Conservation (phyloP, 495 filamentous ascomycete genomes). For the Tetracladium marchalianum region DNA sequence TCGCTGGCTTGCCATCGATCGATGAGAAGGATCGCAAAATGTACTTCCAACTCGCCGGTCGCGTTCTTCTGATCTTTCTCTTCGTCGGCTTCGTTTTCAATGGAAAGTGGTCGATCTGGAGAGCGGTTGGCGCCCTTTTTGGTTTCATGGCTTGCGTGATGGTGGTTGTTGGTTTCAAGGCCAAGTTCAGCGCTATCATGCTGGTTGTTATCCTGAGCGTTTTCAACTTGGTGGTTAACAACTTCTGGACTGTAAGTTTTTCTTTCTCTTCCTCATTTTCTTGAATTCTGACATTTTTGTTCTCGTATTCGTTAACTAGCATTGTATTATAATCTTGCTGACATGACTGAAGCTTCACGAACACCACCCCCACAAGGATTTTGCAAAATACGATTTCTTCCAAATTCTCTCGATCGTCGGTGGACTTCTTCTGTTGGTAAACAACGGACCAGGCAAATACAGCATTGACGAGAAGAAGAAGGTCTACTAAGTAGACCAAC, state of each 20-base stretch:
- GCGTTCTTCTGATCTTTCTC: slow-evolving; percentile 93
- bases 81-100: slow-evolving; percentile 95
- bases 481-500: slow-evolving; percentile 69
- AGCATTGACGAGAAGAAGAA: slow-evolving; percentile 99
- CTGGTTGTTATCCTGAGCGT: slow-evolving; percentile 89
- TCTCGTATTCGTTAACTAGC: neutral
- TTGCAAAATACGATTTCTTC: slow-evolving; percentile 99
- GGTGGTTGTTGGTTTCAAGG: slow-evolving; percentile 99
- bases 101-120: slow-evolving; percentile 81
- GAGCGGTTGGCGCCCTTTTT: slow-evolving; percentile 70
- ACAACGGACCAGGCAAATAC: slow-evolving; percentile 96
- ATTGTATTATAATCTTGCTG: neutral
- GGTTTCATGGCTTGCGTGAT: slow-evolving; percentile 91
- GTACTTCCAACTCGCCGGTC: slow-evolving; percentile 97
- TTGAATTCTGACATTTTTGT: slow-evolving; percentile 3
- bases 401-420: slow-evolving; percentile 98
- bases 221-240: slow-evolving; percentile 96
- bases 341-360: slow-evolving; percentile 67
- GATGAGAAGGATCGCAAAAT: slow-evolving; percentile 99
- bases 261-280: neutral
- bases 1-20: slow-evolving; percentile 83
- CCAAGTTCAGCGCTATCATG: slow-evolving; percentile 93
- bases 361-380: slow-evolving; percentile 98
- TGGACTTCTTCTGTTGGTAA: slow-evolving; percentile 87
- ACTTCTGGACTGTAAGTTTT: slow-evolving; percentile 97